phyloP scores from a whole-genome alignment of 768 basidiomycete genomes.

The Leccinum disarticulatum region DNA sequence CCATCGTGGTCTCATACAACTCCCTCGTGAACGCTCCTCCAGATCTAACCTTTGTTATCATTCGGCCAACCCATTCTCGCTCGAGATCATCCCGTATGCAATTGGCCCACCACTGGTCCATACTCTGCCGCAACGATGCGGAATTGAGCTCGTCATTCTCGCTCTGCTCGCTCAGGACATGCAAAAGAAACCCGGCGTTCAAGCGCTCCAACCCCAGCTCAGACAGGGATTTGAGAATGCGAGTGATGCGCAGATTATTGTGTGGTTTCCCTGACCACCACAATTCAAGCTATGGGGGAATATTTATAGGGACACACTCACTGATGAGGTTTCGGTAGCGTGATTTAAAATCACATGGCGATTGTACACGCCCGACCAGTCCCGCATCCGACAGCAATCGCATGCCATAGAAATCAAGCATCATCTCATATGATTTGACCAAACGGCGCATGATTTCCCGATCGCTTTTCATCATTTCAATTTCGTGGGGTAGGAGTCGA shows the following conservation, averaged over 20 bases:
- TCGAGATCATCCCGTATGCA: conserved; percentile 65
- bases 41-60: conserved; percentile 51
- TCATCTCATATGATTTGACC: conserved; percentile 61
- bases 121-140: conserved; percentile 51
- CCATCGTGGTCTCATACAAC: conserved; percentile 52
- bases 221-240: conserved; percentile 73
- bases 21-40: conserved; percentile 53
- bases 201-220: conserved; percentile 66
- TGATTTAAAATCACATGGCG: conserved; percentile 48
- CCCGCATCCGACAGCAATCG: conserved; percentile 58
- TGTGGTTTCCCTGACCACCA: conserved; percentile 56
- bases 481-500: conserved; percentile 66
- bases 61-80: conserved; percentile 51
- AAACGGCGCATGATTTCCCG: conserved; percentile 49
- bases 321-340: conserved; percentile 66
- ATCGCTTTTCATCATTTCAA: conserved; percentile 53
- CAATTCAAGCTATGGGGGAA: not conserved
- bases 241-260: conserved; percentile 75
- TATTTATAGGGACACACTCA: conserved; percentile 38
- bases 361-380: conserved; percentile 50
- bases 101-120: conserved; percentile 80
- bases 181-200: conserved; percentile 66
- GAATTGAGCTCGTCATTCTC: conserved; percentile 52
- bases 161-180: conserved; percentile 69
- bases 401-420: conserved; percentile 85